Base-by-base conservation (phyloP, 148 eudicot species). In the Limonium bicolor region DNA sequence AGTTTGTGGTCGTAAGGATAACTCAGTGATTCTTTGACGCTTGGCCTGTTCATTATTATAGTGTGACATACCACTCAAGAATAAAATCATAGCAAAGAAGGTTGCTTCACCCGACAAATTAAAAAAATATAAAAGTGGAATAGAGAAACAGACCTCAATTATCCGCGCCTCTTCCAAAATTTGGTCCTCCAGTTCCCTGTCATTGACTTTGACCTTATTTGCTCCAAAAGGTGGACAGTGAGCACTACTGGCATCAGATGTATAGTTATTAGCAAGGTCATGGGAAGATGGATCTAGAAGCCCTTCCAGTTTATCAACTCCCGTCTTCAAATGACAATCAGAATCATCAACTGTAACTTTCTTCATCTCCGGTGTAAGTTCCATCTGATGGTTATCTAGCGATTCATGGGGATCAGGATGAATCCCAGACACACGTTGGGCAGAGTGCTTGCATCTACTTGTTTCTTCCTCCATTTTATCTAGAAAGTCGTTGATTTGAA, bases 131-230 rank as follows among this genome's bases (percentile, higher is more conserved):
- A n/a, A 13, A 43, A 24, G 30, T 14, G n/a, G n/a, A n/a, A n/a
- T n/a, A n/a, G n/a, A n/a, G n/a, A n/a, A n/a, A n/a, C n/a, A n/a
- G 24, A 88, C 97, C 94, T 74, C 72, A 58, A 88, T 72, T 34
- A 74, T 60, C 20, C 66, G 69, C 24, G 97, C 94, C 58, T 80
- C 94, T 65, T 88, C 77, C 57, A 88, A 69, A 48, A 88, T 67
- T 52, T 65, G 70, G 32, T 88, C 97, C 63, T 83, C 97, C 27
- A 66, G 73, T 48, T 61, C 90, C 72, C 70, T 70, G 53, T 48
- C 69, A 23, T 51, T 48, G 66, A 58, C 40, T 47, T 67, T 74
- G 16, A 31, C 45, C 40, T 64, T 65, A 44, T 47, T 35, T 47
- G 59, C 77, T 49, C 39, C 39, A 54, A 25, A 75, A 55, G 65